phyloP scores from a whole-genome alignment of 805 yeast genomes.

The Yarrowia yakushimensis region DNA sequence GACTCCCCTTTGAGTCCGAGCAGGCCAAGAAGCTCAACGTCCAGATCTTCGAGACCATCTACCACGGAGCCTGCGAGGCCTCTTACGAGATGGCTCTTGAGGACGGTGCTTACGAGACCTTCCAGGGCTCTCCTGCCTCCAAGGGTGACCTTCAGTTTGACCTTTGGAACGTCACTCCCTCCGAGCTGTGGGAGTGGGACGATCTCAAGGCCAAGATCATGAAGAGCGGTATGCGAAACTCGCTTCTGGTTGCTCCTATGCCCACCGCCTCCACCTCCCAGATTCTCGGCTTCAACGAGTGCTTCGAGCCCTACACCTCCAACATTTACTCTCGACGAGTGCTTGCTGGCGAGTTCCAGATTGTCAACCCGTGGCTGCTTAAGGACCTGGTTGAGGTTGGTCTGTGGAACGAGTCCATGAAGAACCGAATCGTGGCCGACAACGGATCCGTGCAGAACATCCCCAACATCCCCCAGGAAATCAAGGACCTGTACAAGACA shows the following conservation, averaged over 20 bases:
- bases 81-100: constrained; percentile 74
- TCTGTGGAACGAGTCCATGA: constrained; percentile 77
- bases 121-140: constrained; percentile 85
- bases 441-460: constrained; percentile 85
- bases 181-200: constrained; percentile 87
- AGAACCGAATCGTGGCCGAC: constrained; percentile 66
- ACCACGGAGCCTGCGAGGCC: constrained; percentile 87
- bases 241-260: constrained; percentile 80
- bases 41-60: constrained; percentile 91
- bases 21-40: constrained; percentile 73
- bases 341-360: constrained; percentile 88
- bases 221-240: constrained; percentile 75
- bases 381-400: constrained; percentile 79
- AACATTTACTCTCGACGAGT: constrained; percentile 90
- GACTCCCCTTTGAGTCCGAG: constrained; percentile 80
- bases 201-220: constrained; percentile 55
- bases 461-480: constrained; percentile 65
- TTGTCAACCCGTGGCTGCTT: constrained; percentile 81
- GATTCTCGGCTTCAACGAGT: constrained; percentile 88
- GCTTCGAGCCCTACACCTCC: constrained; percentile 94
- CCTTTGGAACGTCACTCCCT: constrained; percentile 76
- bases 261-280: constrained; percentile 98
- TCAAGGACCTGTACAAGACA: constrained; percentile 81
- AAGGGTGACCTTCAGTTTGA: constrained; percentile 82
- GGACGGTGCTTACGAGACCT: constrained; percentile 69